Base-by-base conservation (phyloP, 2,329 filamentous ascomycete genomes). In the Pseudogymnoascus sp. region DNA sequence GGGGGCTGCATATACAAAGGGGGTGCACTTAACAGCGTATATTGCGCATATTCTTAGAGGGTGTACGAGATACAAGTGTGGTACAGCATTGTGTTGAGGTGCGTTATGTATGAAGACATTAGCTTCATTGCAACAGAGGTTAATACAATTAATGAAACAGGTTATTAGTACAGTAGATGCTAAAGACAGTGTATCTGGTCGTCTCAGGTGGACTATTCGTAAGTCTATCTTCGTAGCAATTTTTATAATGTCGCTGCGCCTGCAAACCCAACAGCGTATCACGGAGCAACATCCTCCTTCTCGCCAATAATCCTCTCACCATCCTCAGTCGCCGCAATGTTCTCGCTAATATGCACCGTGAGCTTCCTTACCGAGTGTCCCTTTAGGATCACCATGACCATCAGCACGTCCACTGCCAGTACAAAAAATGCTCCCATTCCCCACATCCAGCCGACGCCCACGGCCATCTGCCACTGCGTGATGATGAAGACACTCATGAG, bases 341-440 rank as follows among this genome's bases (percentile, higher is more conserved):
- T 63, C 31, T 63, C 59, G 7, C 44, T 51, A 31, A 51, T 51
- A 51, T 51, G 44, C 15, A 65, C 38, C 25, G 55, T 64, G 41
- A 60, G 63, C 59, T 64, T 15, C n/a, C 68, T 61, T 36, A 71
- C 68, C 27, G 62, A 51, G 51, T 69, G 65, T 2, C 72, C 72
- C 63, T 69, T 71, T 44, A 68, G 68, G 64, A 72, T 71, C 31
- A 75, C 60, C 17, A 70, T 38, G 3, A 68, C 61, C n/a, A 73
- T 62, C 12, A 68, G 68, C 7, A 51, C 17, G 31, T 70, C 74
- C 0, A 66, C 65, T 5, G 70, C 64, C 0, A 74, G 44, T 4
- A 65, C 65, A n/a, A 77, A 73, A 33, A 78, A 74, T 1, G 75
- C 75, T 69, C 74, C 74, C 68, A 74, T 75, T 0, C 76, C 76